Evolutionary conservation across 441 rosid species (phyloP), one percentile per base, ranked within the genome.

Genomic region (Jatropha multifida): DNA sequence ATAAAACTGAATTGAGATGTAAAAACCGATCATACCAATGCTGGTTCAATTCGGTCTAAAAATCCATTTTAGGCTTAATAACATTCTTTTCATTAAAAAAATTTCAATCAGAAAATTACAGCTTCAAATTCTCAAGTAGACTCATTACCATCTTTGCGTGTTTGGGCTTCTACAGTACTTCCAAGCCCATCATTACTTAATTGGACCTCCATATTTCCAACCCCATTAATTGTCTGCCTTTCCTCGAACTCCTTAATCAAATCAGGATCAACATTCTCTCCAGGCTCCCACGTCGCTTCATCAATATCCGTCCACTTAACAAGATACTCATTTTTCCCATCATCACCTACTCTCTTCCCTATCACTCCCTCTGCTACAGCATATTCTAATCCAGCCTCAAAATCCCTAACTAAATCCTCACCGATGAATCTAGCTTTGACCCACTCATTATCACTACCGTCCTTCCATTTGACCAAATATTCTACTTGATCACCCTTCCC

Each of bases 251-350:
- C 85, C 66, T 71, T 83, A 60, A 91, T 80, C 87, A 94, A 85
- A 61, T 81, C 87, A 51, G 86, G 83, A 68, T 94, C 92, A 55
- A 92, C 97, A 62, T 89, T 94, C 72, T 87, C 97, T 76, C 79
- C 84, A 2, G 97, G 97, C 89, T 94, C 97, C 97, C 97, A 94
- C 77, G 99, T 92, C 76, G 92, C 90, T 42, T 90, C 97, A 77
- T 82, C 86, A 74, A 88, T 83, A 74, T 92, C 97, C 63, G 85
- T 78, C 97, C 97, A 94, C 68, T 87, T 91, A 68, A 94, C 96
- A 58, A 93, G 83, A 81, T 83, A 90, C 85, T 94, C 97, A 41
- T 68, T 81, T 71, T 79, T 83, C 23, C 90, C 92, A 55, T 88
- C 90, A 49, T 89, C 93, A 7, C 86, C 92, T 1, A 79, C 81